Base-by-base conservation (phyloP, 1,284 basidiomycete genomes). In the Schizophyllum amplum region DNA sequence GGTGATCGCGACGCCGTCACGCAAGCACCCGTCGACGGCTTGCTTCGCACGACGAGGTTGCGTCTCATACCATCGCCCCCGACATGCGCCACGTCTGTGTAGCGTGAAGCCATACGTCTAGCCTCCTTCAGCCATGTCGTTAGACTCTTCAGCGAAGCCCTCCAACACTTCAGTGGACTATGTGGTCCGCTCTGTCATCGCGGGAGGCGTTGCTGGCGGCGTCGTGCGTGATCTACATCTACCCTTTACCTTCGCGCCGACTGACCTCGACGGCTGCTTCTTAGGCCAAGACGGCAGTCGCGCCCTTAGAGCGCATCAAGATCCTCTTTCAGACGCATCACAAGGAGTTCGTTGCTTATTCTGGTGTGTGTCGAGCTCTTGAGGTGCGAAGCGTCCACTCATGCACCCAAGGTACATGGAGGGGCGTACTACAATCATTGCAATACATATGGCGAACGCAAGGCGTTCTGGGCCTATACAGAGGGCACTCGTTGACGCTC, bases 311-410 rank as follows among this genome's bases (percentile, higher is more conserved):
- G 70, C 82, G 97, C 65, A 95, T 99, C 67, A 99, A 99, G 78
- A 99, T 99, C 65, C 83, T 99, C 55, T 98, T 99, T 69, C 97
- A 99, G 71, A 94, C 97, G 0, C 93, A 92, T 7, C 97, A 97
- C 70, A 90, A 92, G 1, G 95, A 98, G 61, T 99, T 92, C 67
- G 81, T 84, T 68, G 91, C 95, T 72, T 99, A 96, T 75, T 84
- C 94, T 61, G 95, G 94, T 90, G 63, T 54, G 77, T 63, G 15
- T 42, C 47, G 42, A 49, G 9, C 33, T 59, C 15, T 17, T 55
- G 48, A 54, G 57, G 13, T 17, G 33, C 3, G 33, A 17, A 42
- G 33, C 3, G 33, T 13, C 33, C 33, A 17, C 17, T 42, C 13
- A 9, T 42, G 33, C 33, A 17, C 33, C 33, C 33, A 17, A 90